phyloP scores from a whole-genome alignment of 129 eudicot species.

The Escallonia rubra region DNA sequence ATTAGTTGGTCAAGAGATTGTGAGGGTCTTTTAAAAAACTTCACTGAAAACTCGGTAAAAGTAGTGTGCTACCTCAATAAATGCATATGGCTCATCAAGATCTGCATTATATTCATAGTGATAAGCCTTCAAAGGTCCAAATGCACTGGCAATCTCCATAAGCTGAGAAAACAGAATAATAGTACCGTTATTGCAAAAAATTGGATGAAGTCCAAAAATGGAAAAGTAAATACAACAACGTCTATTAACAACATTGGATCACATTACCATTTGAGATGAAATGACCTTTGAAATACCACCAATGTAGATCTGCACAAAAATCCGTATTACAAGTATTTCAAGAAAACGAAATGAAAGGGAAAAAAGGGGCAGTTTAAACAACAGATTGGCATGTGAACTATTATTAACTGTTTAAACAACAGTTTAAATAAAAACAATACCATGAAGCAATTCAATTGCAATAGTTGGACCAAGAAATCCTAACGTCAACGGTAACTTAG shows the following conservation, averaged over 20 bases:
- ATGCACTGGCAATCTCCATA: constrained; percentile 71
- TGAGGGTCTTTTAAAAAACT: too few species aligned
- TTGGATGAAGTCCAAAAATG: neutral
- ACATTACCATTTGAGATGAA: constrained; percentile 77
- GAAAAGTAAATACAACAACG: neutral
- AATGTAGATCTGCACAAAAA: constrained; percentile 60
- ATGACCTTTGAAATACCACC: constrained; percentile 77
- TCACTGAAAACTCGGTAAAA: too few species aligned
- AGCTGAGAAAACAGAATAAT: constrained; percentile 48
- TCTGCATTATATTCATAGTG: constrained; percentile 49
- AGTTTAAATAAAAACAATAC: too few species aligned
- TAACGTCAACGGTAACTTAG: too few species aligned
- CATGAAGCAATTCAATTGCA: too few species aligned
- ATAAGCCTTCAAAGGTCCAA: constrained; percentile 87
- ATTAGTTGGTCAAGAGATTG: too few species aligned
- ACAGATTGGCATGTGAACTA: too few species aligned
- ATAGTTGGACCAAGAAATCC: too few species aligned
- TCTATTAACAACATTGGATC: neutral
- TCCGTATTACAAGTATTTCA: too few species aligned
- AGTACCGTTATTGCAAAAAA: constrained; percentile 2
- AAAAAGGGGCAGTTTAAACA: too few species aligned
- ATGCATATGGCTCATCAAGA: constrained; percentile 56
- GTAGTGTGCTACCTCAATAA: constrained; percentile 63
- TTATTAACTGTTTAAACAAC: too few species aligned
- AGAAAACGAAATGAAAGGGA: too few species aligned